Evolutionary conservation across 768 basidiomycete species (phyloP), one percentile per base, ranked within the genome.

Genomic region (Lentinula guzmanii): DNA sequence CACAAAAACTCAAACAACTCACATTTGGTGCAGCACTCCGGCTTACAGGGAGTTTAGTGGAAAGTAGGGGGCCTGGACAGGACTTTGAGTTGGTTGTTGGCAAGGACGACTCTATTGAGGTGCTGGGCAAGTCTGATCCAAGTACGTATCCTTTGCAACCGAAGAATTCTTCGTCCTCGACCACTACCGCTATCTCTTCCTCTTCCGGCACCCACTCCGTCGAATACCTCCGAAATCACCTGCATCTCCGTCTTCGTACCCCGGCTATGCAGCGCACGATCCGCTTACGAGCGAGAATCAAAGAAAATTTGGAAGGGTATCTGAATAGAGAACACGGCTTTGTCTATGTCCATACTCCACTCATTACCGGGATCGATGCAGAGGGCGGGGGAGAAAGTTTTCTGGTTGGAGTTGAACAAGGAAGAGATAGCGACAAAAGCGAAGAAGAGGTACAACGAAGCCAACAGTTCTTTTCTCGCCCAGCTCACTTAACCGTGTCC

Each of bases 381-480:
- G 97, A 99, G 78, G 97, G 95, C 11, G 95, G 90, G 6, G 96
- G 97, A 18, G 95, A 98, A 73, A 84, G 91, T 1, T 98, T 98
- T 72, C 81, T 83, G 5, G 77, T 96, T 34, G 76, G 79, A 13
- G 80, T 6, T 37, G 35, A 60, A 5, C 15, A 39, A 13, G 48
- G 28, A 63, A 5, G 55, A 34, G 50, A 45, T 28, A 28, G 28
- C 60, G 28, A 57, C 67, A 45, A 60, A 60, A 21, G 10, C 3
- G 70, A 52, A 64, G 66, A 37, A 11, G 63, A 62, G 52, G 37
- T 28, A 28, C 28, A 28, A 28, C 28, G 28, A 28, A 28, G 28
- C 34, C 53, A 63, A 28, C 60, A 90, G 67, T 93, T 94, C 73
- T 94, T 95, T 74, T 79, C 80, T 24, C 79, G 79, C 33, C 86